Evolutionary conservation across 495 filamentous ascomycete species (phyloP).

Genomic region (Hypoxylon lenormandii): DNA sequence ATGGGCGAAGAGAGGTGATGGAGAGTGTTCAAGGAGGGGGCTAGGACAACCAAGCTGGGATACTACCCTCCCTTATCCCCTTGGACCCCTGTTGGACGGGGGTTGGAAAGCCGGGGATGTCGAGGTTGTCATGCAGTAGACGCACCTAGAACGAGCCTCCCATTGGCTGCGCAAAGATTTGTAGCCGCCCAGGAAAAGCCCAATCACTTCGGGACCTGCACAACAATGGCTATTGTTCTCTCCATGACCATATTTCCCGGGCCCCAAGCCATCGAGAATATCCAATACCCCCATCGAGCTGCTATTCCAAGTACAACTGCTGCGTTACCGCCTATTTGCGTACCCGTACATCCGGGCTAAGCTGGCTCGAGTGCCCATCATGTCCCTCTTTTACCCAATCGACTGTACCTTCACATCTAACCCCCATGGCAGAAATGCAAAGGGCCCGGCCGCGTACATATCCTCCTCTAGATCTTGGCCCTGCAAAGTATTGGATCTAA

Average conservation of each 20-base stretch:
- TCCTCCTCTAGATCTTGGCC: slow-evolving; percentile 35
- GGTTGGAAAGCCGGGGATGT: slow-evolving; percentile 20
- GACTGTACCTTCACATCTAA: slow-evolving; percentile 35
- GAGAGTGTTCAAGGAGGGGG: background rate
- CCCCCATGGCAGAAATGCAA: slow-evolving; percentile 17
- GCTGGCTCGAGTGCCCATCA: no score
- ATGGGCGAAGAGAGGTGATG: background rate
- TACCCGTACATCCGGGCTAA: slow-evolving; percentile 25
- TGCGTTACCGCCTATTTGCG: slow-evolving; percentile 35
- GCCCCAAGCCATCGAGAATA: slow-evolving; percentile 29
- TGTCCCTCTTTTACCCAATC: slow-evolving; percentile 37
- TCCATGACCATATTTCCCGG: slow-evolving; percentile 34
- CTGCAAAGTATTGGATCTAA: slow-evolving; percentile 39
- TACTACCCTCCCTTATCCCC: slow-evolving; percentile 20
- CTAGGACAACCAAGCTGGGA: background rate
- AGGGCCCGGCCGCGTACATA: slow-evolving; percentile 22
- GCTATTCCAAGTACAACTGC: slow-evolving; percentile 7
- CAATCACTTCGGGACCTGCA: slow-evolving; percentile 54
- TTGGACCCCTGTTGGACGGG: slow-evolving; percentile 28
- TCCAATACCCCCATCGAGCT: slow-evolving; percentile 32
- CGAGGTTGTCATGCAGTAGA: slow-evolving; percentile 41
- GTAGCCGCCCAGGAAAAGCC: slow-evolving; percentile 59
- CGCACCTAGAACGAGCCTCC: slow-evolving; percentile 22
- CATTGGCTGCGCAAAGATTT: slow-evolving; percentile 53
- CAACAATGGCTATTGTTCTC: slow-evolving; percentile 41